Evolutionary conservation across 2,329 filamentous ascomycete genomes (phyloP).

Genomic region (Ascochyta pisi): DNA sequence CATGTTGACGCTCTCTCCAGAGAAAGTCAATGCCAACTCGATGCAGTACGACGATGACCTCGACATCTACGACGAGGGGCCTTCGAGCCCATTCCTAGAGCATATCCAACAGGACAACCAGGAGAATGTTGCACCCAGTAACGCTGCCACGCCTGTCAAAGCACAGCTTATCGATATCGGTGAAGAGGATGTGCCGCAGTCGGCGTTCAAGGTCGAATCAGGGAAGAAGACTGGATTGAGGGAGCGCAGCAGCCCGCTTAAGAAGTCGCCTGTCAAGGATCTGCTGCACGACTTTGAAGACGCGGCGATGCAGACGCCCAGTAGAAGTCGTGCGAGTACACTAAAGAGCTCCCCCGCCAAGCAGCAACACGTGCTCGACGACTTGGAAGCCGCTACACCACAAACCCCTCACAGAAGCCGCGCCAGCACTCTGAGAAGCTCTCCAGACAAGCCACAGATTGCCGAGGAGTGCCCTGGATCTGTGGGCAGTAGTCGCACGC

Average conservation of each 20-base stretch:
- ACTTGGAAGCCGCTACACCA: not conserved
- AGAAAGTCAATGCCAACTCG: constrained; percentile 37
- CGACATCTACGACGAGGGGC: constrained; percentile 51
- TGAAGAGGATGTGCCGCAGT: constrained; percentile 38
- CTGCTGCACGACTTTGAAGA: constrained; percentile 37
- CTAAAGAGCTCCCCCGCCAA: constrained; percentile 8
- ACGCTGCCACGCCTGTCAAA: constrained; percentile 36
- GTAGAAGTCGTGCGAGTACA: constrained; percentile 9
- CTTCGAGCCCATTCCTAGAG: constrained; percentile 58
- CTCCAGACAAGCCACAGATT: constrained; percentile 26
- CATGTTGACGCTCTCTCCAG: constrained; percentile 40
- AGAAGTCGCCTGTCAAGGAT: constrained; percentile 40
- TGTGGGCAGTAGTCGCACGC: constrained; percentile 34
- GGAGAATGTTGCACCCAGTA: constrained; percentile 35
- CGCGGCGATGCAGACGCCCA: constrained; percentile 14
- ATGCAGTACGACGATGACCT: constrained; percentile 39
- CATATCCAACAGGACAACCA: constrained; percentile 51
- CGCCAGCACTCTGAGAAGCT: constrained; percentile 16
- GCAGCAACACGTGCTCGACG: not conserved
- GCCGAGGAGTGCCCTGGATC: constrained; percentile 34
- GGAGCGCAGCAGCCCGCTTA: constrained; percentile 40
- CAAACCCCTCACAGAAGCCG: not conserved
- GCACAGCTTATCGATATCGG: constrained; percentile 23
- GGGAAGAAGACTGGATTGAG: constrained; percentile 37
- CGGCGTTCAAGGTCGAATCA: constrained; percentile 42